Evolutionary conservation across 2,329 filamentous ascomycete genomes (phyloP), one percentile per base, ranked within the genome.

Genomic region (Fusarium anthophilum): DNA sequence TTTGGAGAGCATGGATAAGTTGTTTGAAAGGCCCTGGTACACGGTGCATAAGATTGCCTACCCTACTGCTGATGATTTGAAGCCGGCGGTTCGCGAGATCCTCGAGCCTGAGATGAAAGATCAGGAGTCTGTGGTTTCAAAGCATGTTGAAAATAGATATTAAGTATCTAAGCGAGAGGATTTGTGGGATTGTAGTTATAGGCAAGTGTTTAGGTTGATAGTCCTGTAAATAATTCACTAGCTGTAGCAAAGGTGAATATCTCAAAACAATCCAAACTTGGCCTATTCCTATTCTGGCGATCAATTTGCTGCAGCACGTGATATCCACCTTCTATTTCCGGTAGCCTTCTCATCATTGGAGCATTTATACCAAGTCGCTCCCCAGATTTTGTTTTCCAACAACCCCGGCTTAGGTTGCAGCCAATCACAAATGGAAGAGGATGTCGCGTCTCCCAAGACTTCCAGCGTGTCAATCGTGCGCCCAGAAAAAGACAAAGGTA

Each of bases 1-100:
- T 1, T 44, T 81, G 12, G 79, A 81, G 70, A 78, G 76, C 15
- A 80, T 81, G 76, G 79, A 81, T 6, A 75, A 72, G 35, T 41
- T 80, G 3, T 81, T 81, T 45, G 77, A 78, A 8, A 63, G 73
- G 4, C 73, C 79, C 3, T 81, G 79, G 79, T 80, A 80, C 59
- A 80, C 73, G 0, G 76, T 80, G 1, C 53, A 78, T 13, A 77
- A 79, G 51, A 72, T 79, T 30, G 79, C 79, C 2, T 80, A 80
- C 28, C 78, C 79, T 6, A 80, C 59, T n/a, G 30, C 48, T 1
- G 77, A 79, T 38, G 79, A 80, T 24, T 4, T 76, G 32, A 71
- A 69, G 43, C 66, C 68, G 5, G 60, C 50, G 3, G 68, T 17
- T 8, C 53, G 66, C 6, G 68, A 70, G 13, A 51, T 70, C 8